phyloP scores from a whole-genome alignment of 495 filamentous ascomycete species.

The Lasiosphaeria miniovina region DNA sequence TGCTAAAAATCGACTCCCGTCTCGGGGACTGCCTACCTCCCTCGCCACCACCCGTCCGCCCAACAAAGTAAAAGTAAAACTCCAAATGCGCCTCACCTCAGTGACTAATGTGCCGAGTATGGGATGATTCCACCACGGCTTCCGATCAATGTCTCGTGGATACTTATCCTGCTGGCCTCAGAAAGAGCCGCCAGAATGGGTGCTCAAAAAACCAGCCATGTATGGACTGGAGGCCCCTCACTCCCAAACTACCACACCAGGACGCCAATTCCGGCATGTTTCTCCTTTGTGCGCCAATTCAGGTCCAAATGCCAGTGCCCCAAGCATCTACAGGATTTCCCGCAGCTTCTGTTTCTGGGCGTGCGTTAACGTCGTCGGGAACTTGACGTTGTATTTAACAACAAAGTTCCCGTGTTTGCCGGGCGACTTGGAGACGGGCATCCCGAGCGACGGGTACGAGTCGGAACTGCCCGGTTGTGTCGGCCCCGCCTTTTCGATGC shows the following conservation, averaged over 20 bases:
- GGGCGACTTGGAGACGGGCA: conserved; percentile 89
- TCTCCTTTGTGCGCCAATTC: background rate
- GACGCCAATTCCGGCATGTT: background rate
- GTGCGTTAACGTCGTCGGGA: conserved; percentile 70
- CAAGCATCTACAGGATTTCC: conserved; percentile 59
- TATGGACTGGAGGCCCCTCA: background rate
- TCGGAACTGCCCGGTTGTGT: conserved; percentile 80
- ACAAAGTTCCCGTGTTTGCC: conserved; percentile 81
- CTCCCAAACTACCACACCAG: background rate
- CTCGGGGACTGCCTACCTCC: background rate
- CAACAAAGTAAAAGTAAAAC: background rate
- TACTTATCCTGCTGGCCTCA: background rate
- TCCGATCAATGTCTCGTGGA: background rate
- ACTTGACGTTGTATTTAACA: conserved; percentile 86
- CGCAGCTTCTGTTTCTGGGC: conserved; percentile 74
- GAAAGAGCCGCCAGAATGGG: background rate
- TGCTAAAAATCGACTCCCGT: background rate
- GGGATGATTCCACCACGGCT: background rate
- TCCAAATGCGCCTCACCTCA: background rate
- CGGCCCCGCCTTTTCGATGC: conserved; percentile 71
- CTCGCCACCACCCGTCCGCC: background rate
- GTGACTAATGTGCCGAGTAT: background rate
- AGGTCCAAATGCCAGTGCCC: background rate
- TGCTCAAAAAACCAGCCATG: background rate
- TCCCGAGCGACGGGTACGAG: conserved; percentile 77